Conservation (phyloP, 2,329 filamentous ascomycete species). For the Dactylellina sp. region DNA sequence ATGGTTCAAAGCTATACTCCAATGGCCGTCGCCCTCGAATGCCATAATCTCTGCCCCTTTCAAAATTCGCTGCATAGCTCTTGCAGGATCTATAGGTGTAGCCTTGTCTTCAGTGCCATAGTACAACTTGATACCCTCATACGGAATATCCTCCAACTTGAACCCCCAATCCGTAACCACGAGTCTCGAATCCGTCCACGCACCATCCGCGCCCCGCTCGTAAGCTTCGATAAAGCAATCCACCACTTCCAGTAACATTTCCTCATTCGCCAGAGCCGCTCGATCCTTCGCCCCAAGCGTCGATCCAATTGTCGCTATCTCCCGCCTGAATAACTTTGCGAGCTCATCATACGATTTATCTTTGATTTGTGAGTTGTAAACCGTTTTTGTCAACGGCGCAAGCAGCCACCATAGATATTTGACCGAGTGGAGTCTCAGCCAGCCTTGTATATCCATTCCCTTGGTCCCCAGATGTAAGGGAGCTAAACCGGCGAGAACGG, state of each 20-base stretch:
- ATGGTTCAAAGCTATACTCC: conserved; percentile 58
- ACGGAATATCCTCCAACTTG: conserved; percentile 60
- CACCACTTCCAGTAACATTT: conserved; percentile 38
- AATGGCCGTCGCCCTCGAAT: conserved; percentile 62
- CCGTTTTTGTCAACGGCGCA: conserved; percentile 55
- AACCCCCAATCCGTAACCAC: conserved; percentile 62
- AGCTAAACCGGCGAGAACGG: conserved; percentile 63
- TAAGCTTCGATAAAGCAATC: conserved; percentile 60
- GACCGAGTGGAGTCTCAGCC: conserved; percentile 58
- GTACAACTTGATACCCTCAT: conserved; percentile 60
- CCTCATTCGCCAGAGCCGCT: conserved; percentile 38
- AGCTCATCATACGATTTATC: conserved; percentile 59
- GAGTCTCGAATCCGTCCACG: conserved; percentile 61
- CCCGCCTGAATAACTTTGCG: conserved; percentile 56
- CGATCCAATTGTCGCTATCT: conserved; percentile 14
- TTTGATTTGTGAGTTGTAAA: conserved; percentile 49
- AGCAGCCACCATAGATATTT: conserved; percentile 57
- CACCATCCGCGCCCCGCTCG: conserved; percentile 58
- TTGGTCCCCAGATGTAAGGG: conserved; percentile 62
- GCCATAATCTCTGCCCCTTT: conserved; percentile 62
- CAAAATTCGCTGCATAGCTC: conserved; percentile 63
- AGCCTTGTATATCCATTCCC: conserved; percentile 58
- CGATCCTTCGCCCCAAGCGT: conserved; percentile 33
- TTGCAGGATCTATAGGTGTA: conserved; percentile 61
- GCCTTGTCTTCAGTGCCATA: conserved; percentile 61